A percentile compares a stretch with the other conserved stretches of the same genome.
Conservation (phyloP, 108 stramenopile species). For the Fragilariopsis cylindrus region DNA sequence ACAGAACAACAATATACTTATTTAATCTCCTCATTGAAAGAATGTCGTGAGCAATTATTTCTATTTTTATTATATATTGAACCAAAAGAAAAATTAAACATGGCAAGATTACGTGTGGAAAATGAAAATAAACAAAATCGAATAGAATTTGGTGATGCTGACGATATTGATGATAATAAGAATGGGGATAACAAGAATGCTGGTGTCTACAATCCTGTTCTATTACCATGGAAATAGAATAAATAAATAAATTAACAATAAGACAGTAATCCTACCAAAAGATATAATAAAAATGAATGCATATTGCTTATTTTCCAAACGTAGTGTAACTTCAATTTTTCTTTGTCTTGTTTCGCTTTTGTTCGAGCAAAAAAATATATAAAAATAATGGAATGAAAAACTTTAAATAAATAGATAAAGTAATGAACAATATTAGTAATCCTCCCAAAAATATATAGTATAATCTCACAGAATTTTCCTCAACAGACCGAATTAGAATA, state of each 20-base stretch:
- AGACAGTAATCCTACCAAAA: too few species aligned
- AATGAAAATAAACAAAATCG: conserved; percentile 62
- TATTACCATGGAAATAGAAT: conserved; percentile 59
- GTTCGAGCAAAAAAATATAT: too few species aligned
- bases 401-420: too few species aligned
- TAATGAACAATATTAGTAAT: too few species aligned
- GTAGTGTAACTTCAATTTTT: too few species aligned
- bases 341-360: too few species aligned
- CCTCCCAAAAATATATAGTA: too few species aligned
- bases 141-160: conserved; percentile 58
- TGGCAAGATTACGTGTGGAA: conserved; percentile 61
- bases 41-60: conserved; percentile 55
- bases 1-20: conserved; percentile 54
- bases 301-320: too few species aligned
- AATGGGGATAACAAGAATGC: conserved; percentile 46
- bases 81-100: conserved; percentile 43
- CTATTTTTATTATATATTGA: conserved; percentile 52
- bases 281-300: too few species aligned
- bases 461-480: too few species aligned
- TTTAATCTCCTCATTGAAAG: conserved; percentile 39
- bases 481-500: too few species aligned
- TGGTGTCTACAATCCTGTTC: conserved; percentile 71
- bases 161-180: background rate
- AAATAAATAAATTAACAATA: background rate
- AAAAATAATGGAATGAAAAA: too few species aligned